Base-by-base conservation (phyloP, 1,284 basidiomycete species). In the Athelia psychrophila region DNA sequence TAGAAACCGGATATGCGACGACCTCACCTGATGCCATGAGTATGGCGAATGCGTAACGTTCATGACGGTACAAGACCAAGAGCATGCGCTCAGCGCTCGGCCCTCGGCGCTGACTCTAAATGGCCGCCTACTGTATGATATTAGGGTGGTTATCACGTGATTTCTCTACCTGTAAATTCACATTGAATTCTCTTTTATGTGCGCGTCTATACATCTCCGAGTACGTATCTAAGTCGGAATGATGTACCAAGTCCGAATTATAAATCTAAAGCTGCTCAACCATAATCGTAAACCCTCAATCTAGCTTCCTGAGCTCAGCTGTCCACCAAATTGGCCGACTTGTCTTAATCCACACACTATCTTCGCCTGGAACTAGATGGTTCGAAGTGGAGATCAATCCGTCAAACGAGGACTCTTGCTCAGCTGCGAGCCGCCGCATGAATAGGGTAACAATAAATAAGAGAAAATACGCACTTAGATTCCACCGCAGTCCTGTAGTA, bases 331-430 rank as follows among this genome's bases (percentile, higher is more conserved):
- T 86, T 0, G 93, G 90, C 52, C 77, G 81, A 22, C 88, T 82
- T 0, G 94, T 98, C 61, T 81, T 80, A 48, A 98, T 72, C 58
- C 77, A 81, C 12, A 95, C 86, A 2, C 70, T 64, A 3, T 71
- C 62, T 55, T 88, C 78, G 5, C 77, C 76, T 0, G 83, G 83
- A 0, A 91, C 65, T 2, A 98, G 73, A 59, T 96, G 93, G 63
- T 98, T 99, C 0, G 93, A 96, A 0, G 95, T 96, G 1, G 95
- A 97, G 0, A 99, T 69, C 20, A 91, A 63, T 1, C 91, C 90
- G 44, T 87, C 84, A 54, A 97, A 89, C 0, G 85, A 89, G 0
- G 93, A 95, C 51, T 75, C 71, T 50, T 75, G 69, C 27, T 86
- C 76, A 53, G 71, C 82, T 86, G 60, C 22, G 49, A 25, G 25